A percentile compares a stretch with the other conserved stretches of the same genome.
phyloP scores from a whole-genome alignment of 345 rosid species.

The Angophora floribunda region DNA sequence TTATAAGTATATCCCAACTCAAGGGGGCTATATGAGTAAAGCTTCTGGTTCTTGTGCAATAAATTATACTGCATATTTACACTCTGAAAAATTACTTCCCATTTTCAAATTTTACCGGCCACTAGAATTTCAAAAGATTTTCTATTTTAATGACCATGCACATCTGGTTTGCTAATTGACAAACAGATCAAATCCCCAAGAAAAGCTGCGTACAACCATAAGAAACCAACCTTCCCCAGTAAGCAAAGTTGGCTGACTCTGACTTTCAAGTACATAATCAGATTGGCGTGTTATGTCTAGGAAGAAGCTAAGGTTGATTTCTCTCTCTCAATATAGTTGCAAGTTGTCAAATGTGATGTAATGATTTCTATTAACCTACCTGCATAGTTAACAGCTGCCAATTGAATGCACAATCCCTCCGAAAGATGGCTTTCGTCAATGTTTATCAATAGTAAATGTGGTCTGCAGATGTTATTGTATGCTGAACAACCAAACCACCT shows the following conservation, averaged over 20 bases:
- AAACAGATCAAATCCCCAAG: neutral
- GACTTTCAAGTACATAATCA: neutral
- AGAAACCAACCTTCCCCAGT: neutral
- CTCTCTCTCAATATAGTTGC: neutral
- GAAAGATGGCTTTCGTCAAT: neutral
- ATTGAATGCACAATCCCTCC: neutral
- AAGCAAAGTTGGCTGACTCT: neutral
- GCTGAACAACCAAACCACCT: neutral
- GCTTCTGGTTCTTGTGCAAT: neutral
- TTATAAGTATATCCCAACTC: neutral
- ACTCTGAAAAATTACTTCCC: neutral
- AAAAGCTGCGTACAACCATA: neutral
- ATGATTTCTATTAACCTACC: neutral
- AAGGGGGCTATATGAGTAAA: neutral
- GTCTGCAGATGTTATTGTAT: neutral
- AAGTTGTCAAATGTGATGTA: neutral
- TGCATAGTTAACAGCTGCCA: neutral
- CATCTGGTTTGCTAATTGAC: neutral
- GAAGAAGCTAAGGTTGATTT: neutral
- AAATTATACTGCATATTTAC: neutral
- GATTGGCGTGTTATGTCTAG: neutral
- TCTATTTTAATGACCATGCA: neutral
- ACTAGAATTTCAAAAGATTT: neutral
- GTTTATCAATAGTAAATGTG: neutral
- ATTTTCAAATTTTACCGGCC: neutral